A percentile compares a stretch with the other conserved stretches of the same genome.
phyloP scores from a whole-genome alignment of 192 early-diverging fungal species.

The Paraglomus brasilianum region DNA sequence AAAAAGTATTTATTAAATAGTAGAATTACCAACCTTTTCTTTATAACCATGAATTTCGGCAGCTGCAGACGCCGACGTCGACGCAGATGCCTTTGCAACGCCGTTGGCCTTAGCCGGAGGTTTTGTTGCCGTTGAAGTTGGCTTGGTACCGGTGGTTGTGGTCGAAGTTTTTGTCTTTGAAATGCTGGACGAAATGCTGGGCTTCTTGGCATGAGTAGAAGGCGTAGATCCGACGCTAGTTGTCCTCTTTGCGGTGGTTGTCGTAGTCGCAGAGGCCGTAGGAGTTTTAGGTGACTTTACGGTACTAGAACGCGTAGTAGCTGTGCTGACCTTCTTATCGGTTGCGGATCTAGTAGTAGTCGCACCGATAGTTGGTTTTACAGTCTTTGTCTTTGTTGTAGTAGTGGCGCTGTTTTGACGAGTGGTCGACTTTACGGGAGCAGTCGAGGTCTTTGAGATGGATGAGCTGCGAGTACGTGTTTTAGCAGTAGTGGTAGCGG shows the following conservation, averaged over 20 bases:
- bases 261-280: too few species aligned
- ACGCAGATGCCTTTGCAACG: neutral
- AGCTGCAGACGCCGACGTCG: neutral
- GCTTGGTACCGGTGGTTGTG: neutral
- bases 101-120: neutral
- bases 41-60: constrained; percentile 18
- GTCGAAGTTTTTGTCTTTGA: neutral
- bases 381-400: neutral
- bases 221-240: neutral
- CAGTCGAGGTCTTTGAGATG: neutral
- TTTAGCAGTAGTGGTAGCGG: neutral
- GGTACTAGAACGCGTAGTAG: neutral
- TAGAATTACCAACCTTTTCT: constrained; percentile 26
- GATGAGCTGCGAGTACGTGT: constrained; percentile 22
- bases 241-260: constrained; percentile 5
- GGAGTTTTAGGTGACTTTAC: too few species aligned
- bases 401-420: neutral
- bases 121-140: neutral
- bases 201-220: neutral
- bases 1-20: neutral
- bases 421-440: neutral
- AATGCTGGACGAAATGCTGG: neutral
- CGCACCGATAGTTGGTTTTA: neutral
- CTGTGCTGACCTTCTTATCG: neutral
- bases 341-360: neutral